Evolutionary conservation across 2,329 filamentous ascomycete genomes (phyloP).

Genomic region (Fusarium haematococcum): DNA sequence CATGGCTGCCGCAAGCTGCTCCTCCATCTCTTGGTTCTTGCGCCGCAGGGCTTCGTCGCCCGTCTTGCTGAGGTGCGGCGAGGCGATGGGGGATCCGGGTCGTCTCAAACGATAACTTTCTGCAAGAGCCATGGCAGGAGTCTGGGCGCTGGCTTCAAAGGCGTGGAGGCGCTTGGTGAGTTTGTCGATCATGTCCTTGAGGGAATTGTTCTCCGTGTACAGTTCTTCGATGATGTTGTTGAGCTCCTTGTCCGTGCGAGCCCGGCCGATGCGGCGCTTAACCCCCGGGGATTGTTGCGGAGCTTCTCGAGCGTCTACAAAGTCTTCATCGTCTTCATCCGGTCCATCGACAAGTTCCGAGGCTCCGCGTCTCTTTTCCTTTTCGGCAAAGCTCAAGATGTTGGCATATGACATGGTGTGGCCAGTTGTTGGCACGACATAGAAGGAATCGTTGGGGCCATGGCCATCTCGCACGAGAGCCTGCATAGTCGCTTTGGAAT

Average conservation of each 20-base stretch:
- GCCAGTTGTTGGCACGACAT: slow-evolving; percentile 91
- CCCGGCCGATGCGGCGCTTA: slow-evolving; percentile 56
- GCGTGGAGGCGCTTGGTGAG: slow-evolving; percentile 89
- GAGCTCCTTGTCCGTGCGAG: slow-evolving; percentile 57
- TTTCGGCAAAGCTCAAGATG: slow-evolving; percentile 79
- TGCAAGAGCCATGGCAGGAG: slow-evolving; percentile 84
- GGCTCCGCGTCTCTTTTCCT: slow-evolving; percentile 71
- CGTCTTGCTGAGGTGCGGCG: slow-evolving; percentile 37
- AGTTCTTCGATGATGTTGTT: slow-evolving; percentile 87
- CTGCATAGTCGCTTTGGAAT: slow-evolving; percentile 85
- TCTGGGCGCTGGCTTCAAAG: slow-evolving; percentile 93
- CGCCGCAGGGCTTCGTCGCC: slow-evolving; percentile 55
- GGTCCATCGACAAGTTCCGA: slow-evolving; percentile 62
- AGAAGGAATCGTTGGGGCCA: slow-evolving; percentile 82
- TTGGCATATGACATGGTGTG: slow-evolving; percentile 94
- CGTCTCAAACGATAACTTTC: slow-evolving; percentile 80
- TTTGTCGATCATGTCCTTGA: slow-evolving; percentile 88
- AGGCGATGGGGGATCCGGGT: slow-evolving; percentile 63
- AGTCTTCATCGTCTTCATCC: slow-evolving; percentile 83
- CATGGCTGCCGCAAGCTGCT: slow-evolving; percentile 68
- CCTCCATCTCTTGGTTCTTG: slow-evolving; percentile 74
- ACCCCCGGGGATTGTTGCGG: slow-evolving; percentile 58
- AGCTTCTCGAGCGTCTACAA: slow-evolving; percentile 87
- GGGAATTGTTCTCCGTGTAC: slow-evolving; percentile 85
- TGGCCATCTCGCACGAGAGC: slow-evolving; percentile 79